Base-by-base conservation (phyloP, 2,329 filamentous ascomycete species). In the Botrytis deweyae region DNA sequence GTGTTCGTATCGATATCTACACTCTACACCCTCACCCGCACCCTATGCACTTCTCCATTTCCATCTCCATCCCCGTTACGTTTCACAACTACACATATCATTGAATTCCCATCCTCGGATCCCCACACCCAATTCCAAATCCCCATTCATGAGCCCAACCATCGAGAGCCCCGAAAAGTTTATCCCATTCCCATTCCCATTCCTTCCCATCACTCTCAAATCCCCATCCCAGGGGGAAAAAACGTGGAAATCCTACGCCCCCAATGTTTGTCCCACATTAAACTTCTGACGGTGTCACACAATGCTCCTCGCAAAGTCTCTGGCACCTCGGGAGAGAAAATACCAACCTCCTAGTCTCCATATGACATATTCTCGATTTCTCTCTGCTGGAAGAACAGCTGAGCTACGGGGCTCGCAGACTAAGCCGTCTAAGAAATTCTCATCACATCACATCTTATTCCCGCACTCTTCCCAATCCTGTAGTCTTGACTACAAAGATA, bases 221-320 rank as follows among this genome's bases (percentile, higher is more conserved):
- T 64, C 62, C 40, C 25, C 62, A 25, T 29, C 18, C n/a, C 29
- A 46, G 40, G 25, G 16, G 29, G 2, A 44, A 4, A 44, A 42
- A 68, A 68, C 36, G 49, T 58, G 66, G 62, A 22, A 68, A 68
- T 40, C 18, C 52, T 58, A 8, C 42, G 25, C 40, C 62, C 49
- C 46, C 4, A 55, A 38, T 3, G 22, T 20, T 42, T 36, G 22
- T 16, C 33, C 42, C 42, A 16, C 29, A 36, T 49, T 65, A 36
- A 36, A 46, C 63, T 65, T 65, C 63, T 49, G 63, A 65, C 63
- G 36, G 42, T 59, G 18, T 36, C 29, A 20, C 58, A 58, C 18
- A 59, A 59, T 18, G 16, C 18, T 33, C 29, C 58, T 59, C 58
- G 29, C 36, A 16, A 29, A 46, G 1, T 63, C 36, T 38, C 36